A percentile compares a stretch with the other conserved stretches of the same genome.
phyloP scores from a whole-genome alignment of 176 grass and related monocot genomes.

The Puccinellia tenuiflora region DNA sequence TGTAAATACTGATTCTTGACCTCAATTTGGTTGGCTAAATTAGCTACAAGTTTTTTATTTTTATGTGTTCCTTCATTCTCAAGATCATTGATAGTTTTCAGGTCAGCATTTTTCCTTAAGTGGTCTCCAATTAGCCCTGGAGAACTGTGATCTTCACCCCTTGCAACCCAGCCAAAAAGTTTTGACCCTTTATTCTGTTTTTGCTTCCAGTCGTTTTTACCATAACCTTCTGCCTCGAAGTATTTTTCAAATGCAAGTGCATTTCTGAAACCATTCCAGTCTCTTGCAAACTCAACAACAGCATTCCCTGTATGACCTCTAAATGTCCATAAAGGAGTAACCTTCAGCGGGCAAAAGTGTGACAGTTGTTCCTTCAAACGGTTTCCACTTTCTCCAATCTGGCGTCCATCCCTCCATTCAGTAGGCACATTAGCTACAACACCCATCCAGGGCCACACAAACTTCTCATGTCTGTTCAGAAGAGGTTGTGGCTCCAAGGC shows the following conservation, averaged over 20 bases:
- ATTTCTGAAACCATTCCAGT: conserved; percentile 65
- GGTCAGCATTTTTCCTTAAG: conserved; percentile 54
- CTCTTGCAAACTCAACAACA: conserved; percentile 67
- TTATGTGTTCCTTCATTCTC: conserved; percentile 50
- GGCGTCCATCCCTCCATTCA: conserved; percentile 42
- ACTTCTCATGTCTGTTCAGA: conserved; percentile 51
- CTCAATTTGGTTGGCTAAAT: conserved; percentile 58
- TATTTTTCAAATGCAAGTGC: conserved; percentile 61
- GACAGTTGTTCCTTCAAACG: conserved; percentile 48
- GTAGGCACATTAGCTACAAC: conserved; percentile 56
- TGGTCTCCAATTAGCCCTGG: conserved; percentile 44
- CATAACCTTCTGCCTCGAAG: conserved; percentile 32
- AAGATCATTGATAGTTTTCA: conserved; percentile 65
- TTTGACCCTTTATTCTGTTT: conserved; percentile 32
- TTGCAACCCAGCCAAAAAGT: conserved; percentile 64
- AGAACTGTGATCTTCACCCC: conserved; percentile 49
- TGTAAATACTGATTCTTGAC: conserved; percentile 49
- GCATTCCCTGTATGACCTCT: conserved; percentile 53
- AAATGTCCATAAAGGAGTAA: conserved; percentile 53
- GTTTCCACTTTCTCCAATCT: conserved; percentile 55
- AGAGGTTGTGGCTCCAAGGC: conserved; percentile 19
- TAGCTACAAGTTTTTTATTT: conserved; percentile 56
- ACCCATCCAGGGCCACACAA: conserved; percentile 73
- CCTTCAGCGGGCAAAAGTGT: conserved; percentile 44
- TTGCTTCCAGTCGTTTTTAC: conserved; percentile 40